Conservation (phyloP, 1,139 yeast species). For the Debaryomyces coudertii region DNA sequence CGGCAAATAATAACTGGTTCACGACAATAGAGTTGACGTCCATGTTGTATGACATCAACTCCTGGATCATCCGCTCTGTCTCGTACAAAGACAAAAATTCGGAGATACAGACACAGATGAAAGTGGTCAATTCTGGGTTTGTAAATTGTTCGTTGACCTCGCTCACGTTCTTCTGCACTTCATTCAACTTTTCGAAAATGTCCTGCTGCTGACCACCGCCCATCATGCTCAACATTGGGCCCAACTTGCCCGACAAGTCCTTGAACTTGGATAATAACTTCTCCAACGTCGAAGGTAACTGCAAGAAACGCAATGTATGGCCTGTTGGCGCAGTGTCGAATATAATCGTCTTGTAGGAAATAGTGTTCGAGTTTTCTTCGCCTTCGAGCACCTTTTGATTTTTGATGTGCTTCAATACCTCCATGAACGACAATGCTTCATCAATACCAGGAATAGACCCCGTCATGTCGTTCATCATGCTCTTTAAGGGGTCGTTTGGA, state of each 20-base stretch:
- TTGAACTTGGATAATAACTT: slow-evolving; percentile 85
- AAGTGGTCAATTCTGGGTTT: slow-evolving; percentile 93
- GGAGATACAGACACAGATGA: slow-evolving; percentile 95
- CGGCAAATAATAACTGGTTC: slow-evolving; percentile 88
- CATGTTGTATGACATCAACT: slow-evolving; percentile 89
- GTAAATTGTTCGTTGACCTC: slow-evolving; percentile 95
- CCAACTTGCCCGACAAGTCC: slow-evolving; percentile 82
- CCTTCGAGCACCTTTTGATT: slow-evolving; percentile 52
- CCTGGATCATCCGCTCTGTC: slow-evolving; percentile 97
- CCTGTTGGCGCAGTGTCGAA: slow-evolving; percentile 99
- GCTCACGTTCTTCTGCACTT: slow-evolving; percentile 77
- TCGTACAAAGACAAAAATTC: slow-evolving; percentile 94
- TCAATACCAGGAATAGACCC: slow-evolving; percentile 97
- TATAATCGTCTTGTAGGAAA: slow-evolving; percentile 77
- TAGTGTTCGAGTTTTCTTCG: slow-evolving; percentile 25
- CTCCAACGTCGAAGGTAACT: slow-evolving; percentile 88
- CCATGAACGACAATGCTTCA: slow-evolving; percentile 96
- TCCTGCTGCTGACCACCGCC: slow-evolving; percentile 79
- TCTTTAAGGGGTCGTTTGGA: slow-evolving; percentile 61
- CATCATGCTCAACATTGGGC: slow-evolving; percentile 83
- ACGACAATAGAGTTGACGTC: slow-evolving; percentile 96
- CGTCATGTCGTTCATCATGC: slow-evolving; percentile 88
- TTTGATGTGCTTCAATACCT: slow-evolving; percentile 94
- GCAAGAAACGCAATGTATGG: slow-evolving; percentile 91
- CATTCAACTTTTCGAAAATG: slow-evolving; percentile 78